Evolutionary conservation across 306 rosid species (phyloP).

Genomic region (Urtica urens): DNA sequence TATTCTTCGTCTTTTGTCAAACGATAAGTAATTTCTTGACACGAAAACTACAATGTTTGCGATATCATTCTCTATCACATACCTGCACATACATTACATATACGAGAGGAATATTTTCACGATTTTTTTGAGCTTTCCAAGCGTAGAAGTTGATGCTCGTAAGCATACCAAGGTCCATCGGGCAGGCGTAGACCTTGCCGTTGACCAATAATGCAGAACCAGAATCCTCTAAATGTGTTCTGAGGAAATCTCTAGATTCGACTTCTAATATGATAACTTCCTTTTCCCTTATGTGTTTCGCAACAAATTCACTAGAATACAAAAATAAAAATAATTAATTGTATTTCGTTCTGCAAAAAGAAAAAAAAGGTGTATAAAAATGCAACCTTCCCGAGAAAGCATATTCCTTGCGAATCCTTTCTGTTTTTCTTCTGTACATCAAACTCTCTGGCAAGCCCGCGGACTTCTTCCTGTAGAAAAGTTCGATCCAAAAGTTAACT

Average conservation of each 20-base stretch:
- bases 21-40: conserved; percentile 83
- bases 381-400: conserved; percentile 98
- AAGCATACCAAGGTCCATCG: conserved; percentile 91
- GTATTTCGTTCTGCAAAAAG: too few species aligned
- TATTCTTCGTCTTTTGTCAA: conserved; percentile 71
- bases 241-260: conserved; percentile 85
- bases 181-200: conserved; percentile 85
- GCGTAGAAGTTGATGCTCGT: too few species aligned
- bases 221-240: conserved; percentile 78
- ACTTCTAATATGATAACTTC: conserved; percentile 92
- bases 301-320: conserved; percentile 88
- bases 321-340: too few species aligned
- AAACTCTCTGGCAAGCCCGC: conserved; percentile 65
- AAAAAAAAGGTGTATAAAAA: too few species aligned
- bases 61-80: conserved; percentile 82
- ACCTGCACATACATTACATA: too few species aligned
- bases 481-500: too few species aligned
- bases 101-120: background rate
- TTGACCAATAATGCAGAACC: conserved; percentile 95
- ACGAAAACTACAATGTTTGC: conserved; percentile 77
- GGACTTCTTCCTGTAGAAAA: conserved; percentile 69
- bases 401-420: conserved; percentile 98
- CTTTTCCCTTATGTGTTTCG: conserved; percentile 73
- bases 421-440: conserved; percentile 82
- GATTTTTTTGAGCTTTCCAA: too few species aligned